Base-by-base conservation (phyloP, 2,329 filamentous ascomycete species). In the Colletotrichum tabaci region DNA sequence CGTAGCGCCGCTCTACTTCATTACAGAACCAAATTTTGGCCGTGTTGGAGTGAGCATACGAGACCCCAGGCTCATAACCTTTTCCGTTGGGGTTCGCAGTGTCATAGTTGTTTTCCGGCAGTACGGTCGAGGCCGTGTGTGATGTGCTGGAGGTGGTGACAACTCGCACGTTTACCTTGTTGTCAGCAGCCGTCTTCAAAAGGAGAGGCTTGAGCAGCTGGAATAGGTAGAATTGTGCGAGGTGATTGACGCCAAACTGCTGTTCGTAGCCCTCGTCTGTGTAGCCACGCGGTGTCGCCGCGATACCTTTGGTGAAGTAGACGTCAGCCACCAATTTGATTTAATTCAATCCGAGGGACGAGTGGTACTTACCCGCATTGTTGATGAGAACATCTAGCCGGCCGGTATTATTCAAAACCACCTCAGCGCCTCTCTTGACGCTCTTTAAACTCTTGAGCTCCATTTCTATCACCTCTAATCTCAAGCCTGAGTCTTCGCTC, bases 211-310 rank as follows among this genome's bases (percentile, higher is more conserved):
- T 85, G 42, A 90, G 79, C 0, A 88, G 81, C 16, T 87, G 80
- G 74, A 87, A 85, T 21, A 90, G 80, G 0, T 89, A 81, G 77
- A 89, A 90, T 74, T 88, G 85, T 6, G 79, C 82, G 1, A 90
- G 78, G 74, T 90, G 84, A 75, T 89, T 89, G 4, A 82, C 84
- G 35, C 82, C 87, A 67, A 89, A 85, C 61, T 89, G 87, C 0
- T 76, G 75, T 73, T 79, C 77, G 55, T 73, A 73, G 38, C 76
- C 77, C 30, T 78, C 76, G 0, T 47, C 49, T 2, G 74, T 75
- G 8, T 62, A 76, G 18, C 61, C 53, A 13, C 68, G 67, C 3
- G 71, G 74, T 2, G 71, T 52, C 2, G 58, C 55, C 56, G 72
- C 68, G 9, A 76, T 71, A 26, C 76, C 77, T 74, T 9, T 4